Evolutionary conservation across 495 filamentous ascomycete species (phyloP), one percentile per base, ranked within the genome.

Genomic region (Penicillium parvum): DNA sequence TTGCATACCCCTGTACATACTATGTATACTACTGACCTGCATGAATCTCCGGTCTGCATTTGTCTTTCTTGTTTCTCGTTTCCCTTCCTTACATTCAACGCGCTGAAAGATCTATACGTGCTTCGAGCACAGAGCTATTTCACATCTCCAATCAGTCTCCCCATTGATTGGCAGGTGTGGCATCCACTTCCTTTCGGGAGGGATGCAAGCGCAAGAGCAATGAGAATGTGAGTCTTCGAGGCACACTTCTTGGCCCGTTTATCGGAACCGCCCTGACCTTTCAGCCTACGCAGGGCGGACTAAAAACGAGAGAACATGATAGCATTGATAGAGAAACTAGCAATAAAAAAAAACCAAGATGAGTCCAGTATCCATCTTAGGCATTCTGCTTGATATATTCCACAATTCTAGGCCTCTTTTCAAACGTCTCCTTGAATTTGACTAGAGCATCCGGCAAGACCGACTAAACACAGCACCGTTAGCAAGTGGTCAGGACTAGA

Each of bases 291-390:
- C 64, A 66, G 62, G 60, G 52, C 68, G 72, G 72, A 75, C 72
- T 75, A 75, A 72, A 66, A 72, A 71, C 61, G 71, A 37, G 69
- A 68, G 69, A 61, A 75, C 68, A 74, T 57, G 1, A 52, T n/a
- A n/a, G n/a, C n/a, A n/a, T n/a, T n/a, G n/a, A n/a, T n/a, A n/a
- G n/a, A n/a, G n/a, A n/a, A n/a, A n/a, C n/a, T n/a, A n/a, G n/a
- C n/a, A 66, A 48, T 15, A 32, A 11, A 4, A 8, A n/a, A 16
- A 22, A 26, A 22, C 23, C 11, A 27, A n/a, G n/a, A n/a, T n/a
- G n/a, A n/a, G n/a, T n/a, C n/a, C n/a, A n/a, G n/a, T n/a, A n/a
- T n/a, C n/a, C n/a, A n/a, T n/a, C n/a, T n/a, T n/a, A n/a, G n/a
- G n/a, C n/a, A n/a, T n/a, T n/a, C n/a, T n/a, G n/a, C n/a, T n/a